A percentile compares a stretch with the other conserved stretches of the same genome.
phyloP scores from a whole-genome alignment of 1,284 basidiomycete genomes.

The Psilocybe mexicana region DNA sequence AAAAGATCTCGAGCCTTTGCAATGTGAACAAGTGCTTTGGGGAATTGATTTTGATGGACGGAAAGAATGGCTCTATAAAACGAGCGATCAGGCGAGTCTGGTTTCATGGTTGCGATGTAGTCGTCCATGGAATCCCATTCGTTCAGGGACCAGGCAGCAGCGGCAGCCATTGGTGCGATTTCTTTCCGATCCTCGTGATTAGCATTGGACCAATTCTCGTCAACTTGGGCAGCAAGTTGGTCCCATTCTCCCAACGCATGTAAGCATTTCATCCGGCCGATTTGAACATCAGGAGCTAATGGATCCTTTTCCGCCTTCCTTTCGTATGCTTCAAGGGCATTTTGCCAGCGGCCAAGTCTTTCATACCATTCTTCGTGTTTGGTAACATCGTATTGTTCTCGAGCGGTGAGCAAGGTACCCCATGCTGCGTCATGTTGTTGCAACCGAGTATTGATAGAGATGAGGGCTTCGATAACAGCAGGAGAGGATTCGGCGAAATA shows the following conservation, averaged over 20 bases:
- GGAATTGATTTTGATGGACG: conserved; percentile 95
- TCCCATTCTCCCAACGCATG: conserved; percentile 99
- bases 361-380: conserved; percentile 99
- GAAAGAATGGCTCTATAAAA: conserved; percentile 97
- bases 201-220: conserved; percentile 87
- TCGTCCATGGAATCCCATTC: conserved; percentile 99
- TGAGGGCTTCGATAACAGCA: conserved; percentile 91
- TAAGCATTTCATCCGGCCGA: conserved; percentile 93
- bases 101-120: conserved; percentile 93
- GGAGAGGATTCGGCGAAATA: conserved; percentile 91
- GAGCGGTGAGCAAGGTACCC: conserved; percentile 89
- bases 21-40: conserved; percentile 89
- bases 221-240: conserved; percentile 83
- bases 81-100: conserved; percentile 91
- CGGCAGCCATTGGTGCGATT: conserved; percentile 96
- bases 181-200: conserved; percentile 84
- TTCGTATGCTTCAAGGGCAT: conserved; percentile 88
- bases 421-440: conserved; percentile 97
- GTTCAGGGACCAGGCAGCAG: conserved; percentile 94
- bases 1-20: conserved; percentile 93
- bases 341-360: conserved; percentile 95
- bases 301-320: conserved; percentile 74
- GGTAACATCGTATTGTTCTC: conserved; percentile 81
- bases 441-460: conserved; percentile 96
- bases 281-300: conserved; percentile 70